Conservation (phyloP, 2,329 filamentous ascomycete genomes). For the Scolecobasidium constrictum region DNA sequence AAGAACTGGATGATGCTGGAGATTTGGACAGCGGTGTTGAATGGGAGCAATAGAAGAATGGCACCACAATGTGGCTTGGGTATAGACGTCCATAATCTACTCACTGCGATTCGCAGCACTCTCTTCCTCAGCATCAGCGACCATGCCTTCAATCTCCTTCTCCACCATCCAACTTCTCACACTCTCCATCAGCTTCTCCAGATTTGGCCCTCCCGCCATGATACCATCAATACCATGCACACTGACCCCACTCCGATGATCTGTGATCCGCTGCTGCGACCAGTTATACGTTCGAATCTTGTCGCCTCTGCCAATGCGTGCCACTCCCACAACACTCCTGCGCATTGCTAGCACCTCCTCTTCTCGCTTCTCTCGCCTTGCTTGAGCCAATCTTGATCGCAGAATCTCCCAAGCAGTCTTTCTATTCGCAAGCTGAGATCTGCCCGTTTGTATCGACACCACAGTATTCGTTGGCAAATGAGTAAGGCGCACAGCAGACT, state of each 20-base stretch:
- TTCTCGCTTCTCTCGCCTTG: conserved; percentile 70
- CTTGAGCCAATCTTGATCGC: conserved; percentile 70
- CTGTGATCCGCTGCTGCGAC: conserved; percentile 69
- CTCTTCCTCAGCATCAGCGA: conserved; percentile 26
- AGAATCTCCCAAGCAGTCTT: conserved; percentile 79
- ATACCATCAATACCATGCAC: conserved; percentile 72
- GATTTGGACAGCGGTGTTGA: too few relatives aligned
- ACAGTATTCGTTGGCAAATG: conserved; percentile 79
- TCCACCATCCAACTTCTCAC: conserved; percentile 66
- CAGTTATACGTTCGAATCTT: conserved; percentile 92
- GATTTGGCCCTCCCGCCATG: conserved; percentile 59
- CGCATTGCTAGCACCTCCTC: conserved; percentile 65
- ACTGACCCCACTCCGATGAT: conserved; percentile 73
- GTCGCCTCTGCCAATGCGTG: conserved; percentile 75
- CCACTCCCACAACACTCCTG: conserved; percentile 68
- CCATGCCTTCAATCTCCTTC: conserved; percentile 60
- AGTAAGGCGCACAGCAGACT: conserved; percentile 87
- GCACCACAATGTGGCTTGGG: too few relatives aligned
- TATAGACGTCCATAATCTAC: too few relatives aligned
- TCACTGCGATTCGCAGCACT: too few relatives aligned
- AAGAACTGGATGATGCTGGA: too few relatives aligned
- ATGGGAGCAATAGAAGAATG: too few relatives aligned
- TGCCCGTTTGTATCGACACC: conserved; percentile 84
- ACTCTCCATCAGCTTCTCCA: conserved; percentile 69
- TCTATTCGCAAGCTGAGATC: conserved; percentile 83